phyloP scores from a whole-genome alignment of 2,329 filamentous ascomycete species.

The Akanthomyces lecanii region DNA sequence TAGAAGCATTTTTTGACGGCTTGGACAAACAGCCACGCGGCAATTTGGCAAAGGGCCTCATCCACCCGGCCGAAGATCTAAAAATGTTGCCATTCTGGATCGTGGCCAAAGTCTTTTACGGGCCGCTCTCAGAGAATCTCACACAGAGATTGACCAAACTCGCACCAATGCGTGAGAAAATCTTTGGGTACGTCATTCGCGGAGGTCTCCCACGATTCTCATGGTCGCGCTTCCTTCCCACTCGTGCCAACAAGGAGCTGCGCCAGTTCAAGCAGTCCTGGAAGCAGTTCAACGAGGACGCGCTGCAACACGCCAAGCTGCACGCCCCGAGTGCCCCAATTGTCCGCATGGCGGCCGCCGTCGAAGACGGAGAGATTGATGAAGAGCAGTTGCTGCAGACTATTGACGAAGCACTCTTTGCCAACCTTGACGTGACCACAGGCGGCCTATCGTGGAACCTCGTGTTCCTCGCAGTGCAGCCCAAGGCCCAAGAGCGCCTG shows the following conservation, averaged over 20 bases:
- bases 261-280: conserved; percentile 28
- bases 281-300: conserved; percentile 31
- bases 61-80: conserved; percentile 23
- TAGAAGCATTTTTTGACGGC: too few species aligned
- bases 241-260: conserved; percentile 25
- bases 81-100: conserved; percentile 34
- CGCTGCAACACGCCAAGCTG: background rate
- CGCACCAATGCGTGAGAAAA: background rate
- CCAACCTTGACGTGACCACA: conserved; percentile 44
- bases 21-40: too few species aligned
- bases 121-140: conserved; percentile 23
- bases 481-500: too few species aligned
- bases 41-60: conserved; percentile 12
- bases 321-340: conserved; percentile 3
- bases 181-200: conserved; percentile 31
- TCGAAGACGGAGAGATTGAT: too few species aligned
- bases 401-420: conserved; percentile 43
- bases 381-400: conserved; percentile 35
- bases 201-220: conserved; percentile 30
- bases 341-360: background rate
- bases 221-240: conserved; percentile 28
- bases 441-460: conserved; percentile 39
- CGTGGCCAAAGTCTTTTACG: conserved; percentile 37
- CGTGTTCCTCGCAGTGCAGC: too few species aligned
- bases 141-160: too few species aligned